These are phyloP conservation scores for Solanum piurae DNA, from an alignment of 257 asterid species.

Conservation along the genomic window DNA sequence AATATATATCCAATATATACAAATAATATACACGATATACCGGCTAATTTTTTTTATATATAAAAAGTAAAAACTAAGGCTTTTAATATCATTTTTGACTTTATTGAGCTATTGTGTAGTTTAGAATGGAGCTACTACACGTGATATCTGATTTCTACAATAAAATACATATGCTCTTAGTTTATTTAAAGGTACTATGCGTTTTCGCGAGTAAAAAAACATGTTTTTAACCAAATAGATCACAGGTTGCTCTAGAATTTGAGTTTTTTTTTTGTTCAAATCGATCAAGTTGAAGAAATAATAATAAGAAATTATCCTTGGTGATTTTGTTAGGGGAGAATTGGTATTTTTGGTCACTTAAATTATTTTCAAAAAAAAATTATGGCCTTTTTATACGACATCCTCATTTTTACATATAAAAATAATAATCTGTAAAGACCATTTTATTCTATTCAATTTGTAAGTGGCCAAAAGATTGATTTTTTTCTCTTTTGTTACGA, in stretches of 20 bases:
- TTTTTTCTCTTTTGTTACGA: neutral
- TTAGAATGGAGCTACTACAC: neutral
- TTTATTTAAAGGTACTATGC: neutral
- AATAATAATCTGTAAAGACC: no score
- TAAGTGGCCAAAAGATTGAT: neutral
- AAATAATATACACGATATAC: no score
- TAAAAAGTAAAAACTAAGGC: neutral
- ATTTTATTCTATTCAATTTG: neutral
- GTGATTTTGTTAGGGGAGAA: no score
- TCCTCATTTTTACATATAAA: no score
- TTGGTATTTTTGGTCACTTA: no score
- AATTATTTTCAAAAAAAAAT: no score
- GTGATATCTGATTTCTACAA: neutral
- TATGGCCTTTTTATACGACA: neutral
- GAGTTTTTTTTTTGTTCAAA: neutral
- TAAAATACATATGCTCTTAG: neutral
- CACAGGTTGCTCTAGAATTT: neutral
- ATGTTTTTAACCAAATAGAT: neutral
- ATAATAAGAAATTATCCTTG: no score
- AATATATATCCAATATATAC: no score
- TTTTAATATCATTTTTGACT: neutral
- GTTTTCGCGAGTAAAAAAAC: no score
- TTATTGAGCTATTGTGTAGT: no score
- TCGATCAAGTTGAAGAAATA: neutral
- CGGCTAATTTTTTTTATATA: no score